Evolutionary conservation across 2,329 filamentous ascomycete genomes (phyloP).

Genomic region (Rhynchosporium graminicola): DNA sequence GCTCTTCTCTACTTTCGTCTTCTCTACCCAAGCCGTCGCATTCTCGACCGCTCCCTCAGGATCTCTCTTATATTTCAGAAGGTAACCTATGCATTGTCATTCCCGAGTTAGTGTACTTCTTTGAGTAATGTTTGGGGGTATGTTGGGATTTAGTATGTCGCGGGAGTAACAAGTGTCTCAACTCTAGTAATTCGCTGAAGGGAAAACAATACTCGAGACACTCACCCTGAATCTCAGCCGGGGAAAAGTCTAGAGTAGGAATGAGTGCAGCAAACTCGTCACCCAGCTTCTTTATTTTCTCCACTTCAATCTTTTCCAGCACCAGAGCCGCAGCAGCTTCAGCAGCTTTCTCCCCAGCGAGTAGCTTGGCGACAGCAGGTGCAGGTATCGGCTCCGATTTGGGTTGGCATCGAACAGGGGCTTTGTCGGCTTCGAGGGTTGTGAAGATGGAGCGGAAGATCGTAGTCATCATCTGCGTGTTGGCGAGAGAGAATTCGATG

Average conservation of each 20-base stretch:
- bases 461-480: slow-evolving; percentile 34
- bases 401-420: neutral
- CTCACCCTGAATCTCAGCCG: slow-evolving; percentile 58
- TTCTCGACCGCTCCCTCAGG: slow-evolving; percentile 57
- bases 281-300: slow-evolving; percentile 46
- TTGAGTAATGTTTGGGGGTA: too few relatives aligned
- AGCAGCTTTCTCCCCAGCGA: slow-evolving; percentile 16
- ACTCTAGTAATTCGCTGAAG: too few relatives aligned
- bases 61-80: slow-evolving; percentile 62
- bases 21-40: slow-evolving; percentile 55
- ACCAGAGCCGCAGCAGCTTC: slow-evolving; percentile 7
- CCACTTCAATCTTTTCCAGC: slow-evolving; percentile 15
- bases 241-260: slow-evolving; percentile 54
- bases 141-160: too few relatives aligned
- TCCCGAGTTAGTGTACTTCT: too few relatives aligned
- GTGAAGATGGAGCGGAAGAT: slow-evolving; percentile 41
- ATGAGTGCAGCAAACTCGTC: slow-evolving; percentile 54
- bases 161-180: too few relatives aligned
- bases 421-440: slow-evolving; percentile 41
- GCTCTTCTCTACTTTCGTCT: slow-evolving; percentile 50
- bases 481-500: slow-evolving; percentile 51
- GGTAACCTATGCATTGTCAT: slow-evolving; percentile 47
- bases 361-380: neutral
- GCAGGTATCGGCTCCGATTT: neutral
- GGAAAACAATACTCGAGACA: too few relatives aligned